These are phyloP conservation scores for Phytophthora pinifolia DNA, from an alignment of 352 stramenopile species.

Conservation along the genomic window DNA sequence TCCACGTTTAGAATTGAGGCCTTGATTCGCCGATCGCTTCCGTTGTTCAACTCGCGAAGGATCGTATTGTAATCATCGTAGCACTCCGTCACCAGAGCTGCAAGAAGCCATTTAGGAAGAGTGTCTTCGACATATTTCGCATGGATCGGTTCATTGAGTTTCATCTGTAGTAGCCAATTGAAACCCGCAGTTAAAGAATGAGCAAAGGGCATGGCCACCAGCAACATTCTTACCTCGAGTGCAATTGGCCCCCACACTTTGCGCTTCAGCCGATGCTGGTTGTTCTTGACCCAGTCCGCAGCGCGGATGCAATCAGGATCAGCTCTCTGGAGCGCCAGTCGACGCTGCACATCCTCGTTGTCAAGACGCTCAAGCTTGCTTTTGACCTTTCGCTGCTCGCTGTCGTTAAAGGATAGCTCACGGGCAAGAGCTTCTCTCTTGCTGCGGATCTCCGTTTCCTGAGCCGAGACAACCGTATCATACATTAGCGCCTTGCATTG, in stretches of 20 bases:
- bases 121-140: slow-evolving; percentile 87
- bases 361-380: slow-evolving; percentile 67
- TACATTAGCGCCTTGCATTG: neutral
- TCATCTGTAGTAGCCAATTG: slow-evolving; percentile 44
- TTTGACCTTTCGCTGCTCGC: slow-evolving; percentile 49
- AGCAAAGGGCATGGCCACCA: too few species aligned
- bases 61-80: slow-evolving; percentile 84
- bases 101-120: slow-evolving; percentile 78
- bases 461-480: slow-evolving; percentile 3
- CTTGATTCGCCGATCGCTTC: slow-evolving; percentile 49
- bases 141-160: slow-evolving; percentile 75
- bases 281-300: slow-evolving; percentile 76
- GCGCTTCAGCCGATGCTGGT: slow-evolving; percentile 62
- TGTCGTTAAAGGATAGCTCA: slow-evolving; percentile 48
- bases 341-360: slow-evolving; percentile 75
- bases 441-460: slow-evolving; percentile 74
- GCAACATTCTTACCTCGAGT: slow-evolving; percentile 50
- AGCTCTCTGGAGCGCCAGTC: slow-evolving; percentile 49
- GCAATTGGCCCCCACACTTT: slow-evolving; percentile 85
- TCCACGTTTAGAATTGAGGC: slow-evolving; percentile 72
- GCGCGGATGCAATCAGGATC: slow-evolving; percentile 77
- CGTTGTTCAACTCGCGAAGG: slow-evolving; percentile 61
- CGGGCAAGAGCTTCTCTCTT: slow-evolving; percentile 57
- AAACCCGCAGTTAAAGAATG: neutral
- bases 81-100: slow-evolving; percentile 73